These are phyloP conservation scores for Pseudogymnoascus destructans DNA, from an alignment of 2,329 filamentous ascomycete genomes.

Conservation along the genomic window DNA sequence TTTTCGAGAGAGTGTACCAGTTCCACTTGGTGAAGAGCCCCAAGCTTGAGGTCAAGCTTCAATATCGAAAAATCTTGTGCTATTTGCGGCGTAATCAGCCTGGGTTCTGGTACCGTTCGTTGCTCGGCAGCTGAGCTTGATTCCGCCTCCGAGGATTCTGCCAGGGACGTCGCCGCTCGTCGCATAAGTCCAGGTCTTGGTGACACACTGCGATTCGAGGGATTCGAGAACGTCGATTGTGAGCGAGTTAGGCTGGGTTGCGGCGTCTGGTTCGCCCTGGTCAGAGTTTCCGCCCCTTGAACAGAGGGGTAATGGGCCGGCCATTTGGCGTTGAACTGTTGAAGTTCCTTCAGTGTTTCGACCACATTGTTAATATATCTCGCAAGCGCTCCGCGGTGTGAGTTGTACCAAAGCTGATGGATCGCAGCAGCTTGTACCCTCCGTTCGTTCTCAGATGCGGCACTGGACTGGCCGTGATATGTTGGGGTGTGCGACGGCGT, in stretches of 20 bases:
- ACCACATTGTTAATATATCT: slow-evolving; percentile 79
- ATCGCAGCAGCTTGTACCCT: slow-evolving; percentile 67
- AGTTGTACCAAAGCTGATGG: slow-evolving; percentile 88
- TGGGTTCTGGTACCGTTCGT: slow-evolving; percentile 53
- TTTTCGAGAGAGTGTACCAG: slow-evolving; percentile 93
- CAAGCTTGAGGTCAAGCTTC: slow-evolving; percentile 88
- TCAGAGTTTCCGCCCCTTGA: slow-evolving; percentile 41
- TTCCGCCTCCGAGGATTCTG: slow-evolving; percentile 46
- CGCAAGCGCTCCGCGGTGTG: slow-evolving; percentile 75
- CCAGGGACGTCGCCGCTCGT: slow-evolving; percentile 61
- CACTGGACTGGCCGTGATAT: slow-evolving; percentile 18
- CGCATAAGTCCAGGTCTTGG: slow-evolving; percentile 40
- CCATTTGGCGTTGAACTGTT: slow-evolving; percentile 83
- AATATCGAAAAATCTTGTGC: slow-evolving; percentile 91
- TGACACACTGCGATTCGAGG: slow-evolving; percentile 14
- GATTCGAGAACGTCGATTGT: slow-evolving; percentile 37
- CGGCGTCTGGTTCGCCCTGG: slow-evolving; percentile 35
- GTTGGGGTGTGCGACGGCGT: slow-evolving; percentile 30
- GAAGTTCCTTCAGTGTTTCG: slow-evolving; percentile 68
- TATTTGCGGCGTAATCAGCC: slow-evolving; percentile 81
- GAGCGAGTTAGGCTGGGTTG: slow-evolving; percentile 48
- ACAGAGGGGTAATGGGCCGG: slow-evolving; percentile 90
- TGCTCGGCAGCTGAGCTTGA: slow-evolving; percentile 59
- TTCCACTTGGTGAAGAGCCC: slow-evolving; percentile 72
- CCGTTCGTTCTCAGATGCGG: slow-evolving; percentile 46